Base-by-base conservation (phyloP, 306 rosid genomes). In the Canavalia gladiata region DNA sequence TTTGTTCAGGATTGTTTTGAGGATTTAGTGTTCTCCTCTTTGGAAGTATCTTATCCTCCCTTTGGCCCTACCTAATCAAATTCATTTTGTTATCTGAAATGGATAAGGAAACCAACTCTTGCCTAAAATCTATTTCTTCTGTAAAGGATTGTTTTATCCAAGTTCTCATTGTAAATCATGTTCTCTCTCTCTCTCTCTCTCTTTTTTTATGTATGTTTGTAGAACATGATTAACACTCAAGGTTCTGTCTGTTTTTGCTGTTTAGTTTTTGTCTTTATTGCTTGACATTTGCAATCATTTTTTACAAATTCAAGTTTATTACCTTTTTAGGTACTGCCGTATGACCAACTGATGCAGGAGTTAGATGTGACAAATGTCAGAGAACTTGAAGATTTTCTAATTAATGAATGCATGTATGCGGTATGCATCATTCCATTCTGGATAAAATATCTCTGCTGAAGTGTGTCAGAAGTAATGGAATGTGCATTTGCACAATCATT, bases 391-490 rank as follows among this genome's bases (percentile, higher is more conserved):
- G 97, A 95, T 86, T 95, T 95, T 88, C 92, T 95, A 70, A 95
- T 95, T 82, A 93, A 95, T 66, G 98, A 90, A 85, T 95, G 99
- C 96, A 95, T 95, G 98, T 90, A 95, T 84, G 94, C 90, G 97
- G 99, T 95, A 93, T 66, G 91, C 76, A 72, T 77, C 79, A 67
- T 60, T 82, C 37, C 77, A 41, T 81, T 84, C 58, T 1, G 10
- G 54, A 81, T 46, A 70, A 34, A 65, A 46, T 73, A 1, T 59
- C 67, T 37, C 75, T 77, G 25, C 75, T 76, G 59, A 72, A n/a
- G 35, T 39, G 35, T 70, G 28, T n/a, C 33, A 31, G 39, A 74
- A 59, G 25, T 67, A 47, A 12, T 65, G 52, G 6, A 59, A 58
- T 66, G 72, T 56, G 11, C 31, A 84, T 10, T 18, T 72, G 30